Evolutionary conservation across 2,329 filamentous ascomycete genomes (phyloP).

Genomic region (Fusarium sp.): DNA sequence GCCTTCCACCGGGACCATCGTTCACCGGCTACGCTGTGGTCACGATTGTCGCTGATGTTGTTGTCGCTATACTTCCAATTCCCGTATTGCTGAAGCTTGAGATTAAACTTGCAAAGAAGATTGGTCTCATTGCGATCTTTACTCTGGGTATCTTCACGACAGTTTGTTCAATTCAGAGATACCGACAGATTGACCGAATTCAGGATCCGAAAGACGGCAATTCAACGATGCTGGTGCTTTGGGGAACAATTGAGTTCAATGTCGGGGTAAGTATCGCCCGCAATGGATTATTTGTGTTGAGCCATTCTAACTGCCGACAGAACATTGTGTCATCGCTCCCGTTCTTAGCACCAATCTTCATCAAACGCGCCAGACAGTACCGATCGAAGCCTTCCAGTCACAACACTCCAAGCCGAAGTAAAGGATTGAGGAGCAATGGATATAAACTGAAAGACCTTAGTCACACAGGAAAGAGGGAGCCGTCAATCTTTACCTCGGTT

Average conservation of each 20-base stretch:
- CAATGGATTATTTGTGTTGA: background rate
- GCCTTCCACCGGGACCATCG: constrained; percentile 59
- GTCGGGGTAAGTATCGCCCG: constrained; percentile 58
- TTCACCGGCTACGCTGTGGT: constrained; percentile 65
- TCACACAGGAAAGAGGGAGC: constrained; percentile 45
- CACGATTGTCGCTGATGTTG: constrained; percentile 63
- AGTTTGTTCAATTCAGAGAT: constrained; percentile 64
- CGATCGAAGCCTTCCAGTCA: constrained; percentile 52
- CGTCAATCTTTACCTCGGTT: constrained; percentile 46
- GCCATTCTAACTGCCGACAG: constrained; percentile 36
- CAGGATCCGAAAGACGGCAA: constrained; percentile 61
- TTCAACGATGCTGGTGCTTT: constrained; percentile 67
- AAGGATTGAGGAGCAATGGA: constrained; percentile 46
- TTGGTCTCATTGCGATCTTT: constrained; percentile 64
- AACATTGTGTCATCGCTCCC: constrained; percentile 61
- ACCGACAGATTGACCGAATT: constrained; percentile 63
- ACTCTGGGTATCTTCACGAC: constrained; percentile 66
- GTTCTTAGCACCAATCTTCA: constrained; percentile 58
- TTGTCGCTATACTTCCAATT: constrained; percentile 63
- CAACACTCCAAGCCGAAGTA: constrained; percentile 46
- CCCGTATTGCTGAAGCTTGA: constrained; percentile 62
- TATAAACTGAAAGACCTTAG: constrained; percentile 56
- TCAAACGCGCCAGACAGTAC: constrained; percentile 58
- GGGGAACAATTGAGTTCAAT: constrained; percentile 69
- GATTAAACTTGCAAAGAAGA: constrained; percentile 60